Evolutionary conservation across 2,329 filamentous ascomycete species (phyloP).

Genomic region (Talaromyces verruculosus): DNA sequence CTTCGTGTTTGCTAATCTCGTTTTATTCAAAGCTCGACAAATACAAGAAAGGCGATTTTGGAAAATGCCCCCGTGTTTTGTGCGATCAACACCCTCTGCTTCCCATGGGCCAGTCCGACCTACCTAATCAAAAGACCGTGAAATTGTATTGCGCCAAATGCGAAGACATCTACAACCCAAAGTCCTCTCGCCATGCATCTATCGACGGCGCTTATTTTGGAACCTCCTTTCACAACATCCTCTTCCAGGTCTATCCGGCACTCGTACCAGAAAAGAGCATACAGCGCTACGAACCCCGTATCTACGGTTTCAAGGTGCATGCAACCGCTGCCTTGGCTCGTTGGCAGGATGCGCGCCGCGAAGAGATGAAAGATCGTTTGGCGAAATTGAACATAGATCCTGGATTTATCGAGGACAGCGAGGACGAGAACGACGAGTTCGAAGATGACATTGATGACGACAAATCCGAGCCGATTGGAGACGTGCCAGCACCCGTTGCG

Average conservation of each 20-base stretch:
- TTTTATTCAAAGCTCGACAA: constrained; percentile 74
- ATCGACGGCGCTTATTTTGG: constrained; percentile 99
- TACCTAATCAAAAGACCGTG: constrained; percentile 82
- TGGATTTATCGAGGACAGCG: constrained; percentile 71
- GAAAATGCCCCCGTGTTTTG: constrained; percentile 94
- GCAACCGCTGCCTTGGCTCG: constrained; percentile 80
- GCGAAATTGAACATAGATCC: constrained; percentile 68
- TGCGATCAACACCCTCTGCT: constrained; percentile 91
- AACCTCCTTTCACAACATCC: constrained; percentile 96
- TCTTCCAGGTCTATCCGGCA: constrained; percentile 96
- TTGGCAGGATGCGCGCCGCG: constrained; percentile 82
- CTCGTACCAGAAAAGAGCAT: constrained; percentile 82
- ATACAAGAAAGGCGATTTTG: constrained; percentile 97
- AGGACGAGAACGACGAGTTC: constrained; percentile 58
- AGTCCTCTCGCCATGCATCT: constrained; percentile 88
- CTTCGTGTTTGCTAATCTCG: constrained; percentile 18
- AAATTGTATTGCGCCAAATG: constrained; percentile 97
- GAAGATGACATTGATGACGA: constrained; percentile 37
- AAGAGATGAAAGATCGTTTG: constrained; percentile 78
- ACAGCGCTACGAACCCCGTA: constrained; percentile 81
- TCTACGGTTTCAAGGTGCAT: constrained; percentile 96
- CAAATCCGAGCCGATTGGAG: constrained; percentile 23
- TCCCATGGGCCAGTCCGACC: constrained; percentile 90
- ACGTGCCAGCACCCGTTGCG: constrained; percentile 28
- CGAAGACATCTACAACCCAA: constrained; percentile 98